Evolutionary conservation across 2,329 filamentous ascomycete genomes (phyloP).

Genomic region (Microdochium trichocladiopsis): DNA sequence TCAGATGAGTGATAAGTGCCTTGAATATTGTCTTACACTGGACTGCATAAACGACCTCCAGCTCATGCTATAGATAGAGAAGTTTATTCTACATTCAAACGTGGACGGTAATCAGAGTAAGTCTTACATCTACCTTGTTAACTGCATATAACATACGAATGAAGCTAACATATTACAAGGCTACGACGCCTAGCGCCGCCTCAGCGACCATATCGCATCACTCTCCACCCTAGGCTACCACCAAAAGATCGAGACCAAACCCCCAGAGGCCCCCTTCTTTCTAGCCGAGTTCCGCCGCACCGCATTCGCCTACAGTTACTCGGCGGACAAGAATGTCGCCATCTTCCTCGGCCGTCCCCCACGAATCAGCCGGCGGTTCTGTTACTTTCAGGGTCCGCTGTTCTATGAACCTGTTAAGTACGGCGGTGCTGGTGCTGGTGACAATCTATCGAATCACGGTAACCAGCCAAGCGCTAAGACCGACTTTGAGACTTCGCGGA

Average conservation of each 20-base stretch:
- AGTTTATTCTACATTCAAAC: constrained; percentile 34
- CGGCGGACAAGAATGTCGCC: constrained; percentile 37
- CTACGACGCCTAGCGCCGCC: constrained; percentile 36
- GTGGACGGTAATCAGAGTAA: constrained; percentile 35
- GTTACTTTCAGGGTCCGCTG: constrained; percentile 19
- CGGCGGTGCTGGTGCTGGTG: no score
- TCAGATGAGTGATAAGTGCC: constrained; percentile 11
- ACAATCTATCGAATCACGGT: no score
- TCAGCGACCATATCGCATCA: constrained; percentile 37
- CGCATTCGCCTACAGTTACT: constrained; percentile 33
- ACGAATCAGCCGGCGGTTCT: constrained; percentile 33
- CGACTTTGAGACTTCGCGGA: no score
- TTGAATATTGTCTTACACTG: constrained; percentile 15
- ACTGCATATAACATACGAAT: not conserved
- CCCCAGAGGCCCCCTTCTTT: constrained; percentile 23
- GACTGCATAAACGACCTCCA: constrained; percentile 34
- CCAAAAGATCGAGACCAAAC: constrained; percentile 23
- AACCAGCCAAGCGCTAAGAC: no score
- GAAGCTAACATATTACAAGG: constrained; percentile 18
- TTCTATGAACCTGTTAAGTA: not conserved
- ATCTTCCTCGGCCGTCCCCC: constrained; percentile 43
- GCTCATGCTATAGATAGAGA: constrained; percentile 35
- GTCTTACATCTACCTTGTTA: constrained; percentile 4
- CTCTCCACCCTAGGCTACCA: constrained; percentile 40
- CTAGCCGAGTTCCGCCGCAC: constrained; percentile 29